These are phyloP conservation scores for Papilionanthe hybrid DNA, from an alignment of 116 monocot species.

Conservation along the genomic window DNA sequence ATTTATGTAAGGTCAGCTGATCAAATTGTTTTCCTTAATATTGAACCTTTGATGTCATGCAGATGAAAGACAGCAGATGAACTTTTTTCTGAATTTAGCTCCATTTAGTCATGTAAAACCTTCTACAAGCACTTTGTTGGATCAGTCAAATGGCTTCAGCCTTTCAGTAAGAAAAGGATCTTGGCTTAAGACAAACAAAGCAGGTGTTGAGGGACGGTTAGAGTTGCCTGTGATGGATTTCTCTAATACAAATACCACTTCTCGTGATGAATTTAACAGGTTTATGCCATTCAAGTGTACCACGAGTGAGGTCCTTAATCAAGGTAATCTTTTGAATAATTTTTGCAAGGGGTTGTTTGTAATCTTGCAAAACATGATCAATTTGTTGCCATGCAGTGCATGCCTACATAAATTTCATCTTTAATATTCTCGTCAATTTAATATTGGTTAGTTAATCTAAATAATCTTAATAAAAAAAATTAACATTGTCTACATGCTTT, in stretches of 20 bases:
- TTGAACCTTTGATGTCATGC: background rate
- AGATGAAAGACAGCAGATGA: slow-evolving; percentile 62
- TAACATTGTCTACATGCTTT: no score
- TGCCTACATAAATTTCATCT: no score
- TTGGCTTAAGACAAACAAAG: slow-evolving; percentile 41
- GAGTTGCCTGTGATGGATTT: slow-evolving; percentile 20
- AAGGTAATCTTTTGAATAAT: slow-evolving; percentile 30
- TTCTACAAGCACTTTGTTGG: slow-evolving; percentile 28
- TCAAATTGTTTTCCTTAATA: background rate
- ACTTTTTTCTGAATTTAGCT: slow-evolving; percentile 25
- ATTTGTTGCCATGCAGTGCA: no score
- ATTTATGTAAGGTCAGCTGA: background rate
- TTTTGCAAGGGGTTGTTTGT: background rate
- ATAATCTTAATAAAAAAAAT: no score
- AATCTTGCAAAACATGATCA: background rate
- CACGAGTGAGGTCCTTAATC: slow-evolving; percentile 43
- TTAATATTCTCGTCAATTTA: no score
- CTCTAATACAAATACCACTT: slow-evolving; percentile 15
- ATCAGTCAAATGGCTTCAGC: slow-evolving; percentile 38
- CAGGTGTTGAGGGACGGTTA: slow-evolving; percentile 25
- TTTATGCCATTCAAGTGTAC: slow-evolving; percentile 43
- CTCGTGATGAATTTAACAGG: slow-evolving; percentile 31
- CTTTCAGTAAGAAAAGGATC: slow-evolving; percentile 36
- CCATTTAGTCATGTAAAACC: slow-evolving; percentile 25
- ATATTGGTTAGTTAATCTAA: no score